phyloP scores from a whole-genome alignment of 768 basidiomycete species.

The Leccinum sublutescens region DNA sequence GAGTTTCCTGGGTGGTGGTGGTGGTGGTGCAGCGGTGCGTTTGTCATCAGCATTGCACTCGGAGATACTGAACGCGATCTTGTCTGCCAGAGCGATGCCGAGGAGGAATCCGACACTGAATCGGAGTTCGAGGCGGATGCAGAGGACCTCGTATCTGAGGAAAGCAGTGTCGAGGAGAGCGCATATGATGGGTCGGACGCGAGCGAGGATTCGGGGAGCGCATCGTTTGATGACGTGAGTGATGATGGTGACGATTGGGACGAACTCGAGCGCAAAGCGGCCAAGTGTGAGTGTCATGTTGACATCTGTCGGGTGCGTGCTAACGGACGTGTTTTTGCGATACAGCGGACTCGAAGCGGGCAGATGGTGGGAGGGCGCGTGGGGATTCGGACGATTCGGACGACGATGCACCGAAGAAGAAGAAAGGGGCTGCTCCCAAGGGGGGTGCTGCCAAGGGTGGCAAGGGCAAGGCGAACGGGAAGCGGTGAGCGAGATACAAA shows the following conservation, averaged over 20 bases:
- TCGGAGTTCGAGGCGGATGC: conserved; percentile 63
- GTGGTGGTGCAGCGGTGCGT: conserved; percentile 64
- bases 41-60: conserved; percentile 4
- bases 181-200: conserved; percentile 53
- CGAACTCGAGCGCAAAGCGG: conserved; percentile 88
- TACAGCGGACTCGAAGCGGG: conserved; percentile 51
- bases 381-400: conserved; percentile 56
- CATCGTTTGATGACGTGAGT: conserved; percentile 60
- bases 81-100: conserved; percentile 52
- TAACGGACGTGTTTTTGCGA: background rate
- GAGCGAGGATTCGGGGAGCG: conserved; percentile 60
- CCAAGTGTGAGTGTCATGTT: conserved; percentile 58
- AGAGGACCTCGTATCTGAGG: conserved; percentile 42
- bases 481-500: conserved; percentile 28
- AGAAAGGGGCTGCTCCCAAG: conserved; percentile 28
- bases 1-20: conserved; percentile 78
- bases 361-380: conserved; percentile 36
- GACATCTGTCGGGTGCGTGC: background rate
- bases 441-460: conserved; percentile 18
- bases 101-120: conserved; percentile 62
- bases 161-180: conserved; percentile 52
- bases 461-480: conserved; percentile 44
- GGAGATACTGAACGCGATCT: conserved; percentile 31
- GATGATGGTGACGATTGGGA: conserved; percentile 95
- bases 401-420: conserved; percentile 47